Percentiles rank a stretch among this genome's conserved stretches.
Evolutionary conservation across 257 asterid species (phyloP).

Genomic region (Parsonsia alboflavescens): DNA sequence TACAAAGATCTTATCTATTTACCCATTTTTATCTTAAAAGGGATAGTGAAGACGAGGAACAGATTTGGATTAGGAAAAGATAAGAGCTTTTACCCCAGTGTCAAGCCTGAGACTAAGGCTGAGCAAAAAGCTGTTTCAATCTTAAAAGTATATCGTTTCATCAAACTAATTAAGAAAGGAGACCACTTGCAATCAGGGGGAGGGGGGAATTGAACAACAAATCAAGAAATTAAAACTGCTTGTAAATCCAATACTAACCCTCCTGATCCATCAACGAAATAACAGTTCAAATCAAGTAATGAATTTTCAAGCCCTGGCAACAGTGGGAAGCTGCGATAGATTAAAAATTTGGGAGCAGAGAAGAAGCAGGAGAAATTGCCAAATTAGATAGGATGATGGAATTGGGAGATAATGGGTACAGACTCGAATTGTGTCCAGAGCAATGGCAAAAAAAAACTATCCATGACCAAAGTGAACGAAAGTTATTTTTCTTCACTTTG

Average conservation of each 20-base stretch:
- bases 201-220: too few relatives aligned
- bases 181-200: too few relatives aligned
- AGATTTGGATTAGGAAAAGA: neutral
- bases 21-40: too few relatives aligned
- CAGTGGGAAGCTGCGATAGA: too few relatives aligned
- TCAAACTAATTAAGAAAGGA: neutral
- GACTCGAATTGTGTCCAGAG: too few relatives aligned
- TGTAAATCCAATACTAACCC: neutral
- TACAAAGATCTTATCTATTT: neutral
- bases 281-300: neutral
- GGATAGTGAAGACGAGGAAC: too few relatives aligned
- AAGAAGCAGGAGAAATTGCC: neutral
- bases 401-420: neutral
- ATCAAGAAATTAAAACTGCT: neutral
- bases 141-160: neutral
- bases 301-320: neutral
- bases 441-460: neutral
- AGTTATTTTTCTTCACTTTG: neutral
- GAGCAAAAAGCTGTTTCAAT: neutral
- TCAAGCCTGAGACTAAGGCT: neutral
- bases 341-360: too few relatives aligned
- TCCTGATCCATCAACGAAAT: neutral
- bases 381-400: neutral
- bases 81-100: neutral
- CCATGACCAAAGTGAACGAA: neutral